A percentile compares a stretch with the other conserved stretches of the same genome.
These are phyloP conservation scores for Fusarium sp. DNA, from an alignment of 2,329 filamentous ascomycete species.

Conservation along the genomic window DNA sequence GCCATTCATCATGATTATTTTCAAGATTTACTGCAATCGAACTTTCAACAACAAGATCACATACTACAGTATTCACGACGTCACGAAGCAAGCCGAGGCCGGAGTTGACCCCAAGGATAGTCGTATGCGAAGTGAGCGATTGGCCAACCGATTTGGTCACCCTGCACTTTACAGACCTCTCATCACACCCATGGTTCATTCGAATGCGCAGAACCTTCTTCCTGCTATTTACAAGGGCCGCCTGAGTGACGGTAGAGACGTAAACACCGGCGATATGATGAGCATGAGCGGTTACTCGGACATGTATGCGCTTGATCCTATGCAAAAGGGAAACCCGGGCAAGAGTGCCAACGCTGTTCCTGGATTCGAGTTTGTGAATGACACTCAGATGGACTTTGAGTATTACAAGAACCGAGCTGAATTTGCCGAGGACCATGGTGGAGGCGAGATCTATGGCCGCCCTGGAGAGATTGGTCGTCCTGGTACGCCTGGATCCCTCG, in stretches of 20 bases:
- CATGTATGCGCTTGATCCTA: slow-evolving; percentile 83
- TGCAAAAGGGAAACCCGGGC: slow-evolving; percentile 71
- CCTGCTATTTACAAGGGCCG: slow-evolving; percentile 90
- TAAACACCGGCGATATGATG: slow-evolving; percentile 68
- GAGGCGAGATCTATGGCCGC: slow-evolving; percentile 76
- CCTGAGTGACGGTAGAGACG: slow-evolving; percentile 75
- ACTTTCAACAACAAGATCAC: slow-evolving; percentile 85
- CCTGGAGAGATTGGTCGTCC: slow-evolving; percentile 72
- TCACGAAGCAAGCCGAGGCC: slow-evolving; percentile 63
- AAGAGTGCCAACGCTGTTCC: slow-evolving; percentile 65
- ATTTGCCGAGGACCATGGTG: slow-evolving; percentile 90
- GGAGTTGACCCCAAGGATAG: slow-evolving; percentile 65
- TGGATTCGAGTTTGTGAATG: slow-evolving; percentile 92
- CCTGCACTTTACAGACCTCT: slow-evolving; percentile 91
- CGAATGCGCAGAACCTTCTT: slow-evolving; percentile 88
- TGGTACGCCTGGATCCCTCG: slow-evolving; percentile 71
- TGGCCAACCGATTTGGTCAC: slow-evolving; percentile 87
- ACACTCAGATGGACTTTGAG: slow-evolving; percentile 88
- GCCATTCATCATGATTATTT: slow-evolving; percentile 82
- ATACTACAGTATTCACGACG: slow-evolving; percentile 81
- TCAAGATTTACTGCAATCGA: slow-evolving; percentile 87
- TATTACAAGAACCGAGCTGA: slow-evolving; percentile 93
- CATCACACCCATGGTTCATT: slow-evolving; percentile 95
- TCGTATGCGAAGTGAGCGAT: slow-evolving; percentile 74
- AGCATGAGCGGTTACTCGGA: slow-evolving; percentile 84